Evolutionary conservation across 371 early-diverging fungal species (phyloP).

Genomic region (Cladochytrium tenue): DNA sequence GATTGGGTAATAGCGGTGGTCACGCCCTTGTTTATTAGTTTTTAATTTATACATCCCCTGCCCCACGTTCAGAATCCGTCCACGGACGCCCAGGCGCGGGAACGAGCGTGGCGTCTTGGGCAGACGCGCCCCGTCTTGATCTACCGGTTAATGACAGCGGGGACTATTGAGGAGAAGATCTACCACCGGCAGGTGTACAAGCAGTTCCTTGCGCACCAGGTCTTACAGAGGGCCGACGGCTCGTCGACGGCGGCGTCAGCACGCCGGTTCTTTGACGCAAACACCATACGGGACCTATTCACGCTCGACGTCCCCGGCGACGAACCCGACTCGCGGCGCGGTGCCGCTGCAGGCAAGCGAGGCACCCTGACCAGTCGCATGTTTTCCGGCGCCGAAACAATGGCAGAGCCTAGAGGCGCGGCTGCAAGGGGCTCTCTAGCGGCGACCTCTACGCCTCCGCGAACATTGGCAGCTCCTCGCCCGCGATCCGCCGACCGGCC

Average conservation of each 20-base stretch:
- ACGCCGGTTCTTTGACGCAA: slow-evolving; percentile 83
- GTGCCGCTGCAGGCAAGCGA: too few relatives aligned
- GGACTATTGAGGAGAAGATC: slow-evolving; percentile 94
- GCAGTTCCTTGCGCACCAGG: slow-evolving; percentile 92
- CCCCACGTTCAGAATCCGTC: slow-evolving; percentile 78
- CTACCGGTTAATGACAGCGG: slow-evolving; percentile 95
- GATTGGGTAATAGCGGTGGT: slow-evolving; percentile 73
- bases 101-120: slow-evolving; percentile 95
- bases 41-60: slow-evolving; percentile 5
- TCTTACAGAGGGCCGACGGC: slow-evolving; percentile 90
- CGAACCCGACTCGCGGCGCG: too few relatives aligned
- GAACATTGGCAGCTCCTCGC: too few relatives aligned
- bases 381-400: too few relatives aligned
- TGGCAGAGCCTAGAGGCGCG: too few relatives aligned
- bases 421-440: too few relatives aligned
- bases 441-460: too few relatives aligned
- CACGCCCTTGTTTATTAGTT: neutral
- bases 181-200: slow-evolving; percentile 98
- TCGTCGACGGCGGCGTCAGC: slow-evolving; percentile 2
- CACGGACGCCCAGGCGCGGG: slow-evolving; percentile 94
- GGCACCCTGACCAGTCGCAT: too few relatives aligned
- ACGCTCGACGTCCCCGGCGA: slow-evolving; percentile 58
- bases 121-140: slow-evolving; percentile 89
- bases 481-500: too few relatives aligned
- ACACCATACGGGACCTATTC: slow-evolving; percentile 83